phyloP scores from a whole-genome alignment of 2,329 filamentous ascomycete species.

The Sporothrix schenckii region DNA sequence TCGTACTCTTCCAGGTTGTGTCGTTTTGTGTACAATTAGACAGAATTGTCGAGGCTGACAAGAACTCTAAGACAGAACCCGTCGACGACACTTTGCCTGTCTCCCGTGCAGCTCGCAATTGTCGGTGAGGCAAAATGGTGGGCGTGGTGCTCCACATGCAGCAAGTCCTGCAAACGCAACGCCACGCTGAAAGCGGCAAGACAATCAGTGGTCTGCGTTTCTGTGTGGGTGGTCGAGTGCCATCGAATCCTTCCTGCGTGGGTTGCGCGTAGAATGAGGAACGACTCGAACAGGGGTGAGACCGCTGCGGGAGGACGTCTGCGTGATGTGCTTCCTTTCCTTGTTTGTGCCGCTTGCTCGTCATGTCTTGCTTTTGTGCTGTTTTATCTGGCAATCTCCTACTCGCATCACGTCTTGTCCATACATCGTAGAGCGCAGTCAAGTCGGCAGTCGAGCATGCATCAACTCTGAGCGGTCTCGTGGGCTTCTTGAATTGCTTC shows the following conservation, averaged over 20 bases:
- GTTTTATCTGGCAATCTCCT: no score
- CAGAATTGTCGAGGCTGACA: no score
- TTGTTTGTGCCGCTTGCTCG: neutral
- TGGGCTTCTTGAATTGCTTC: no score
- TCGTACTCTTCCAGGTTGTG: no score
- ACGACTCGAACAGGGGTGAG: neutral
- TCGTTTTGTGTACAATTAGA: no score
- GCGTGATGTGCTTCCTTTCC: neutral
- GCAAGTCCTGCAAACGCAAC: neutral
- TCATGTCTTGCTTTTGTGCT: neutral
- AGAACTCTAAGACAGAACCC: no score
- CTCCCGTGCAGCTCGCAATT: conserved; percentile 11
- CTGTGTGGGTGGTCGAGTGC: neutral
- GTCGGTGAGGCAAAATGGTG: conserved; percentile 30
- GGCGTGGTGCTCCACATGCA: conserved; percentile 15
- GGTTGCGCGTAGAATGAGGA: conserved; percentile 27
- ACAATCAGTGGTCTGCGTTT: neutral
- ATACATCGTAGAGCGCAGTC: neutral
- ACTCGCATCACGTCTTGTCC: neutral
- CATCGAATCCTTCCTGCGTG: neutral
- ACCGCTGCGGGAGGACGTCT: no score
- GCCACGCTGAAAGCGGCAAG: conserved; percentile 24
- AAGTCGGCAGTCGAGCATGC: no score
- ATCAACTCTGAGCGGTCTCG: no score
- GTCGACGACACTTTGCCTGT: no score